Base-by-base conservation (phyloP, 2,329 filamentous ascomycete genomes). In the Karstenula rhodostoma region DNA sequence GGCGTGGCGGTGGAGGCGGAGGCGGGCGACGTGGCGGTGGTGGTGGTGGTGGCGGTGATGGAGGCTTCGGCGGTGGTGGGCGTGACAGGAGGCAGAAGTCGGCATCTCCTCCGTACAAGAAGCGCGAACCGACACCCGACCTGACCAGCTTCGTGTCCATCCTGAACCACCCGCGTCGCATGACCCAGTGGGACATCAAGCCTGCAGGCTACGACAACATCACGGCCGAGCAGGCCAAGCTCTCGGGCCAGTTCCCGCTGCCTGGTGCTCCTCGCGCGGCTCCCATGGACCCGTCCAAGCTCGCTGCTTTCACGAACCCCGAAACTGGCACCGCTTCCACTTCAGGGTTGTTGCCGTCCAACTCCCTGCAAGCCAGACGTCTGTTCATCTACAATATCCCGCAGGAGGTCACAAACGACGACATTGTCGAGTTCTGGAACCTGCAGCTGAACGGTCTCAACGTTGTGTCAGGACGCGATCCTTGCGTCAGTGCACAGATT, bases 181-280 rank as follows among this genome's bases (percentile, higher is more conserved):
- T 99, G 84, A 98, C 94, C 37, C 96, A 99, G 79, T 99, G 95
- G 95, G 96, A 99, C 78, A 97, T 99, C 79, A 99, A 99, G 82
- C 95, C 95, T 6, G 92, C 93, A 17, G 94, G 95, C 47, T 99
- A 99, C 74, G 96, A 99, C 75, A 96, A 95, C 78, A 94, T 99
- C 67, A 97, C 95, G 2, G 93, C 95, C 23, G 96, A 99, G 79
- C 96, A 99, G 79, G 96, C 95, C 53, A 99, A 99, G 83, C 86
- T 99, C 47, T 99, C 96, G 2, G 88, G 94, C 82, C 97, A 99
- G 95, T 99, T 99, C 83, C 94, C 96, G 62, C 87, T 99, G 48
- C 95, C 95, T 3, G 95, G 95, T 66, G 95, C 95, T 63, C 95
- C 95, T 57, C 89, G 95, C 69, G 93, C 97, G 78, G 94, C 97